phyloP scores from a whole-genome alignment of 1,284 basidiomycete species.

The Termitomyces sp. region DNA sequence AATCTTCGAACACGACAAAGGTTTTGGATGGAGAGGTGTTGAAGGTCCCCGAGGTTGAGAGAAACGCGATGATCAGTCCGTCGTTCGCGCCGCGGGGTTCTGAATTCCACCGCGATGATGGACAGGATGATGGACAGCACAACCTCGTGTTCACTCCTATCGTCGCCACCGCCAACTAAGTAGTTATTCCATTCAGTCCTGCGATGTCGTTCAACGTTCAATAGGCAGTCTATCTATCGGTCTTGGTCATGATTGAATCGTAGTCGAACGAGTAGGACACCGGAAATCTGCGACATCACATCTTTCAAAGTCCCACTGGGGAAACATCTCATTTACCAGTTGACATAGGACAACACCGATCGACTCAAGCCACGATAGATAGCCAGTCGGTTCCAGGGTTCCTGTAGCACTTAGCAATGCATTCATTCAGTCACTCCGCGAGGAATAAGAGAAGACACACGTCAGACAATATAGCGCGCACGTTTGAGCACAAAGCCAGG shows the following conservation, averaged over 20 bases:
- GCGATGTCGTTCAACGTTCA: neutral
- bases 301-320: too few species aligned
- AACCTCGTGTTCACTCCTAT: too few species aligned
- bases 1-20: neutral
- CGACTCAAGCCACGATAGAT: neutral
- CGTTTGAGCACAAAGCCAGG: neutral
- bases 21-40: neutral
- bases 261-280: too few species aligned
- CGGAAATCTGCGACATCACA: too few species aligned
- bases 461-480: neutral
- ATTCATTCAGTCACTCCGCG: neutral
- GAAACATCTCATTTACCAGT: neutral
- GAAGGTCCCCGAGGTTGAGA: neutral
- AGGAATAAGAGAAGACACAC: neutral
- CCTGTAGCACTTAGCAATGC: neutral
- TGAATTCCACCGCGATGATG: neutral
- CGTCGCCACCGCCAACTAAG: neutral
- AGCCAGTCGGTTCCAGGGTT: neutral
- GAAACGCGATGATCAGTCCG: neutral
- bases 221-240: neutral
- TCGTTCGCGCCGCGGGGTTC: slow-evolving; percentile 1
- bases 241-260: neutral
- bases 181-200: neutral
- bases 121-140: too few species aligned
- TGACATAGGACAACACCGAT: too few species aligned